phyloP scores from a whole-genome alignment of 495 filamentous ascomycete species.

The Parachaetomium inaequale region DNA sequence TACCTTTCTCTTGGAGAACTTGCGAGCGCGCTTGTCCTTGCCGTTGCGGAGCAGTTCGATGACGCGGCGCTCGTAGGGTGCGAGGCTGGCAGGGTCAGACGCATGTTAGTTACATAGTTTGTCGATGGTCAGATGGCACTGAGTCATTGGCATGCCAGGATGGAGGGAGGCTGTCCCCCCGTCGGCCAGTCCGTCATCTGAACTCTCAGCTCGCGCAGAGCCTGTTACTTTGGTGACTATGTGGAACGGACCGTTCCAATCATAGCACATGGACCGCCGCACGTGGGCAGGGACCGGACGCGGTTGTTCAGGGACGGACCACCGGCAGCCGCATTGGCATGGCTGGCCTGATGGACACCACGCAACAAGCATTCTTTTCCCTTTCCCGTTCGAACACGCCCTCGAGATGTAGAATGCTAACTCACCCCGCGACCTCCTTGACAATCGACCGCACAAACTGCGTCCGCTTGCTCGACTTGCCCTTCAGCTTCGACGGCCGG shows the following conservation, averaged over 20 bases:
- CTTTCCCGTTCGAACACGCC: background rate
- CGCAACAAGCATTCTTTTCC: background rate
- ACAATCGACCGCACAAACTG: conserved; percentile 87
- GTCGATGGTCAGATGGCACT: no score
- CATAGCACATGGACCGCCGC: background rate
- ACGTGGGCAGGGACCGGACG: background rate
- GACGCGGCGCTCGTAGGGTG: conserved; percentile 95
- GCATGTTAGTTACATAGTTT: background rate
- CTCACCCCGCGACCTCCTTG: conserved; percentile 88
- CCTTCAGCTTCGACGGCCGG: conserved; percentile 84
- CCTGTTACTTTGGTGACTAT: no score
- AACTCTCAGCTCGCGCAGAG: no score
- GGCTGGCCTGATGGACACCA: background rate
- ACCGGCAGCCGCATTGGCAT: background rate
- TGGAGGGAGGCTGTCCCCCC: no score
- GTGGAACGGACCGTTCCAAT: background rate
- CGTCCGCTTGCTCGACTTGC: conserved; percentile 86
- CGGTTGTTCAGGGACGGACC: no score
- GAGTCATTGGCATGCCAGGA: no score
- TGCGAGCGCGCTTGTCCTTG: conserved; percentile 98
- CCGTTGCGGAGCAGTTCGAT: conserved; percentile 97
- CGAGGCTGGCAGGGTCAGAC: conserved; percentile 49
- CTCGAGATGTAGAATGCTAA: conserved; percentile 12
- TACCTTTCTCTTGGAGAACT: conserved; percentile 95
- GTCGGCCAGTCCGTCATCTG: no score